These are phyloP conservation scores for Entomortierella parvispora DNA, from an alignment of 192 early-diverging fungal genomes.

Conservation along the genomic window DNA sequence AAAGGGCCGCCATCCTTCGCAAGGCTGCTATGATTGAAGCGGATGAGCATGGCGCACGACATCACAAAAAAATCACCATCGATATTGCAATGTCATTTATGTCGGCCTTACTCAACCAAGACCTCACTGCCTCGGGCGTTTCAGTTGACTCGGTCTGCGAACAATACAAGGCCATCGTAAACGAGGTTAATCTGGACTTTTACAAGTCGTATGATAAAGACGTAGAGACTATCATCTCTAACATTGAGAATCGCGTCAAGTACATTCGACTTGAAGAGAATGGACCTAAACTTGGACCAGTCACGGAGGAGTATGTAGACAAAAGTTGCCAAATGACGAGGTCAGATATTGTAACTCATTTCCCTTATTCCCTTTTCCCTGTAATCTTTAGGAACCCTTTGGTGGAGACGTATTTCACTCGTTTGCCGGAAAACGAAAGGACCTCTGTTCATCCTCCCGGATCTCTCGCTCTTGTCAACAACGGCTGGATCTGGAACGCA, in stretches of 20 bases:
- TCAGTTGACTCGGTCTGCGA: slow-evolving; percentile 55
- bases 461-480: slow-evolving; percentile 86
- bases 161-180: slow-evolving; percentile 71
- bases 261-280: slow-evolving; percentile 88
- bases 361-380: too few relatives aligned
- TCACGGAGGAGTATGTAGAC: slow-evolving; percentile 69
- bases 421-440: slow-evolving; percentile 67
- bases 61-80: slow-evolving; percentile 64
- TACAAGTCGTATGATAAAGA: slow-evolving; percentile 91
- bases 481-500: slow-evolving; percentile 96
- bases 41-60: slow-evolving; percentile 60
- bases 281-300: slow-evolving; percentile 85
- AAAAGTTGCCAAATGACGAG: background rate
- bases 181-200: slow-evolving; percentile 87
- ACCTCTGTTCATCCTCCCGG: slow-evolving; percentile 71
- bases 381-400: slow-evolving; percentile 89
- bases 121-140: slow-evolving; percentile 13
- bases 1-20: slow-evolving; percentile 55
- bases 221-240: slow-evolving; percentile 70
- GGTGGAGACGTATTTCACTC: slow-evolving; percentile 96
- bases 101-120: slow-evolving; percentile 19
- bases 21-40: slow-evolving; percentile 45
- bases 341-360: too few relatives aligned
- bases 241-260: slow-evolving; percentile 81
- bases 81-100: slow-evolving; percentile 62